phyloP scores from a whole-genome alignment of 1,284 basidiomycete species.

The Hymenochaete sp. region DNA sequence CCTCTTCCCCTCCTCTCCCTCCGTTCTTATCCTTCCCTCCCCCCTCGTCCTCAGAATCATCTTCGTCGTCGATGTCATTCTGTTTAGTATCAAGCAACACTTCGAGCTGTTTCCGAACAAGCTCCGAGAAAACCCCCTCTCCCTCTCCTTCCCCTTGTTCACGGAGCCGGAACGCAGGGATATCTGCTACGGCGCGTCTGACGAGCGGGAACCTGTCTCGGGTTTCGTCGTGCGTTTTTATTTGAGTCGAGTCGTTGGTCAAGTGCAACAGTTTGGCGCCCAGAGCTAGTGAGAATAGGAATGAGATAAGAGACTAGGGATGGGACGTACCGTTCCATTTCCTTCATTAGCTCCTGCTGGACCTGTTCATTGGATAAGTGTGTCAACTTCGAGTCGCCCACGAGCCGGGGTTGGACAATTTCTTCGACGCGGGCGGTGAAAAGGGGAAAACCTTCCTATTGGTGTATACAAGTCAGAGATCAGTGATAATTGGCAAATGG shows the following conservation, averaged over 20 bases:
- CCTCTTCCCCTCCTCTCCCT: not conserved
- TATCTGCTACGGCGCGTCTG: slow-evolving; percentile 52
- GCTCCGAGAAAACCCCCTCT: not conserved
- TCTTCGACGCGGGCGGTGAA: slow-evolving; percentile 53
- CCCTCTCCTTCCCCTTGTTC: not conserved
- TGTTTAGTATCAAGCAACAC: too few relatives aligned
- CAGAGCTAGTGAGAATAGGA: not conserved
- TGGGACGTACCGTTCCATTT: slow-evolving; percentile 51
- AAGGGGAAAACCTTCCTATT: slow-evolving; percentile 2
- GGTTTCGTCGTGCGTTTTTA: too few relatives aligned
- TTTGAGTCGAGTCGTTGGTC: too few relatives aligned
- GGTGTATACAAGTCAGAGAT: slow-evolving; percentile 10
- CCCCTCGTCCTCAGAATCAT: not conserved
- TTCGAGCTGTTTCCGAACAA: too few relatives aligned
- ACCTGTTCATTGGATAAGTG: slow-evolving; percentile 44
- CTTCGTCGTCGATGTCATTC: not conserved
- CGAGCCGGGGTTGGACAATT: slow-evolving; percentile 47
- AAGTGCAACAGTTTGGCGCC: not conserved
- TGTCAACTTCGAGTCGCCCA: slow-evolving; percentile 45
- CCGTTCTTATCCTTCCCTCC: not conserved
- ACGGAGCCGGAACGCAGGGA: slow-evolving; percentile 42
- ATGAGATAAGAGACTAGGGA: not conserved
- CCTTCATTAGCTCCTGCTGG: slow-evolving; percentile 56
- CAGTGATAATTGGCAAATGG: too few relatives aligned
- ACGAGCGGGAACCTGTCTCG: slow-evolving; percentile 56